These are phyloP conservation scores for Gryganskiella cystojenkinii DNA, from an alignment of 192 early-diverging fungal genomes.

Conservation along the genomic window DNA sequence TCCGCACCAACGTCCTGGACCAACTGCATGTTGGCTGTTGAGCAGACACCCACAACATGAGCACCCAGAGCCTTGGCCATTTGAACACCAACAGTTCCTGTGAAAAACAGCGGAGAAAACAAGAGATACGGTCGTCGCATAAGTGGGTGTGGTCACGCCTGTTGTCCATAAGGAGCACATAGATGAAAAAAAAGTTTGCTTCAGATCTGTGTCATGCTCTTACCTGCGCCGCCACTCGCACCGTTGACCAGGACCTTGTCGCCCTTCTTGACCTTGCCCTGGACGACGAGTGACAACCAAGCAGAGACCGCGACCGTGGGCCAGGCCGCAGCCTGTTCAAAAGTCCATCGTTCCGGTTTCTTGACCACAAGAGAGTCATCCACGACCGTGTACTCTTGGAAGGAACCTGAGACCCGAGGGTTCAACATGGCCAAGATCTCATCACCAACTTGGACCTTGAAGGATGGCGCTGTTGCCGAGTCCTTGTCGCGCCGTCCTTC, in stretches of 20 bases:
- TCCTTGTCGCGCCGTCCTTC: too few species aligned
- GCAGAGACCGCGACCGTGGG: constrained; percentile 31
- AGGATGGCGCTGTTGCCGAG: too few species aligned
- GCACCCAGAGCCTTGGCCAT: constrained; percentile 64
- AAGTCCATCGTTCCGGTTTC: constrained; percentile 25
- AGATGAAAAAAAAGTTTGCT: too few species aligned
- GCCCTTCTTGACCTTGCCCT: constrained; percentile 24
- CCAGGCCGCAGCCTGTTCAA: constrained; percentile 39
- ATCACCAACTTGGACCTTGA: constrained; percentile 34
- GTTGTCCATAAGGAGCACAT: too few species aligned
- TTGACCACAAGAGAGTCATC: constrained; percentile 14
- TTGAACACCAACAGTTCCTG: constrained; percentile 61
- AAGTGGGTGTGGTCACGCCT: too few species aligned
- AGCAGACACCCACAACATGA: constrained; percentile 65
- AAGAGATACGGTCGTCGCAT: too few species aligned
- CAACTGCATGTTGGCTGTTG: constrained; percentile 56
- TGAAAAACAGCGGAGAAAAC: background rate
- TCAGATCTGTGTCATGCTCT: too few species aligned
- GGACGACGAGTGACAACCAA: constrained; percentile 15
- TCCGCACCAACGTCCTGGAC: constrained; percentile 67
- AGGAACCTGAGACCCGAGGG: constrained; percentile 8
- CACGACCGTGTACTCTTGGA: constrained; percentile 31
- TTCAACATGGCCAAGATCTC: constrained; percentile 39
- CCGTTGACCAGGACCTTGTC: constrained; percentile 60
- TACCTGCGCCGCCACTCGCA: constrained; percentile 61